Evolutionary conservation across 352 stramenopile species (phyloP).

Genomic region (Hyaloperonospora arabidopsidis): DNA sequence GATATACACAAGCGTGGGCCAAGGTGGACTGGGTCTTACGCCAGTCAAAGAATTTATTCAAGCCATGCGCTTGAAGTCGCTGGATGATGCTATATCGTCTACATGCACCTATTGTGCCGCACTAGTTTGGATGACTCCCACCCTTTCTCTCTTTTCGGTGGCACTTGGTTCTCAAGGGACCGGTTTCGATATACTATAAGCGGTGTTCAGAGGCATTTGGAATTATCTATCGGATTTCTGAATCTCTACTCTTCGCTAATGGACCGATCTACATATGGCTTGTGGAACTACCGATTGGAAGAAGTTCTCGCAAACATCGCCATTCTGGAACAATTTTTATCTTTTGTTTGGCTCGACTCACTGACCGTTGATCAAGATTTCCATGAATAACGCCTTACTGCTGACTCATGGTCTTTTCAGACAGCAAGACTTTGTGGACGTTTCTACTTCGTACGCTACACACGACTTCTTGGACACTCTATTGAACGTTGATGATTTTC

Average conservation of each 20-base stretch:
- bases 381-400: neutral
- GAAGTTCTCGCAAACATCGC: neutral
- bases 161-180: neutral
- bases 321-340: neutral
- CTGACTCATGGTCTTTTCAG: slow-evolving; percentile 2
- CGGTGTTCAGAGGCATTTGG: neutral
- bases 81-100: neutral
- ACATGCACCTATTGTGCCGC: neutral
- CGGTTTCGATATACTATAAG: neutral
- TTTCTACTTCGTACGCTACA: neutral
- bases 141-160: neutral
- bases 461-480: neutral
- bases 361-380: neutral
- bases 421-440: slow-evolving; percentile 8
- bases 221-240: neutral
- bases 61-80: neutral
- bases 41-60: neutral
- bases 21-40: neutral
- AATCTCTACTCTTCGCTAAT: neutral
- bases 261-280: neutral
- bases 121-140: neutral
- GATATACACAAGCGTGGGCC: neutral
- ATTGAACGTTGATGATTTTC: neutral
- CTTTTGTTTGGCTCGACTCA: neutral
- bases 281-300: neutral